Evolutionary conservation across 176 grass and related monocot species (phyloP).

Genomic region (Hyparrhenia diplandra): DNA sequence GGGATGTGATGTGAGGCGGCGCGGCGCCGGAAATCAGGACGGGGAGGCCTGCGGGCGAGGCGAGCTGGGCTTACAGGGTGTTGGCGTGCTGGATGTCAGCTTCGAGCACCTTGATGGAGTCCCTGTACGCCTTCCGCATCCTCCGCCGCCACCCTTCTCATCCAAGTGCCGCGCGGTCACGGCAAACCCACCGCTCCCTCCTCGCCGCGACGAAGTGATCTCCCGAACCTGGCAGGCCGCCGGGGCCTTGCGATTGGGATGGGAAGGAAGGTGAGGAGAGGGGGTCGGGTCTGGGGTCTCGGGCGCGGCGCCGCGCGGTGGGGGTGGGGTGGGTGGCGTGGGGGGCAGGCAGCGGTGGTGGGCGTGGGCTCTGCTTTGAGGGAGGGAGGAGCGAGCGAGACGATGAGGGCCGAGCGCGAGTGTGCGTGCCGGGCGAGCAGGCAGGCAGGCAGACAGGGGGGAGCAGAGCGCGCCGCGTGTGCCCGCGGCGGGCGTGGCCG

Average conservation of each 20-base stretch:
- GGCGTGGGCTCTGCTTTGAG: too few relatives aligned
- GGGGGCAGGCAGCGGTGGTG: slow-evolving; percentile 24
- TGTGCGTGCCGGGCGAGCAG: too few relatives aligned
- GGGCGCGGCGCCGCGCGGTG: background rate
- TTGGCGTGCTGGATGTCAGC: slow-evolving; percentile 95
- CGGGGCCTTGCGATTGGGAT: background rate
- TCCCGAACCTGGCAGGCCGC: background rate
- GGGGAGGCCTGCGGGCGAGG: background rate
- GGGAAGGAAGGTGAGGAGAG: background rate
- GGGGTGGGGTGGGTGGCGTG: slow-evolving; percentile 24
- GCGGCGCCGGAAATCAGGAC: background rate
- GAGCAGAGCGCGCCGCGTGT: slow-evolving; percentile 38
- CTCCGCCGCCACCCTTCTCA: slow-evolving; percentile 38
- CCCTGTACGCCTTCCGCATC: slow-evolving; percentile 90
- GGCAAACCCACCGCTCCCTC: background rate
- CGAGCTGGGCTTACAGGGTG: slow-evolving; percentile 49
- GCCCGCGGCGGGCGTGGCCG: slow-evolving; percentile 30
- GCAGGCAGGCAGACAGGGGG: too few relatives aligned
- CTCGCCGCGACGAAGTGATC: background rate
- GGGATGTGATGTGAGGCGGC: background rate
- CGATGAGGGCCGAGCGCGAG: too few relatives aligned
- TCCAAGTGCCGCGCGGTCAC: slow-evolving; percentile 20
- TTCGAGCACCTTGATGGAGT: slow-evolving; percentile 92
- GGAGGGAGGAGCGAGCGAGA: background rate
- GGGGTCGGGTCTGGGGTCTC: background rate